phyloP scores from a whole-genome alignment of 2,329 filamentous ascomycete genomes.

The Phoma herbarum region DNA sequence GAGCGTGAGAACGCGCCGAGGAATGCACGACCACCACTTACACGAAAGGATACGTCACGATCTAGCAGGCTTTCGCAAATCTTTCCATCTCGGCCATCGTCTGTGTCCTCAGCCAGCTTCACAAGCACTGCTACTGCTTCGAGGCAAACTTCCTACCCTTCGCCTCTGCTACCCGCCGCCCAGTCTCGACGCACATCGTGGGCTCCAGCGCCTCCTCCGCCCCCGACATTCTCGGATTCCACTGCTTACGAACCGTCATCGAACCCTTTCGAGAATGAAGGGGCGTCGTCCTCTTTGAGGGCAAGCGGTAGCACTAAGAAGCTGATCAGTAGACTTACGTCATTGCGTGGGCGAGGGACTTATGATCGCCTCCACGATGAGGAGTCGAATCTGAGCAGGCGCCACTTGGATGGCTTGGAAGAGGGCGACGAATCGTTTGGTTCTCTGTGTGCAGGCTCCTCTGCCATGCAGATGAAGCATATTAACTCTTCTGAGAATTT shows the following conservation, averaged over 20 bases:
- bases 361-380: slow-evolving; percentile 49
- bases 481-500: slow-evolving; percentile 29
- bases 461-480: slow-evolving; percentile 41
- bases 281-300: slow-evolving; percentile 26
- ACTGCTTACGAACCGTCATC: slow-evolving; percentile 42
- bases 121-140: slow-evolving; percentile 29
- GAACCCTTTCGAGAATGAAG: slow-evolving; percentile 31
- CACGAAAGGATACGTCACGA: slow-evolving; percentile 41
- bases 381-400: slow-evolving; percentile 28
- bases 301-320: slow-evolving; percentile 39
- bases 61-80: slow-evolving; percentile 49
- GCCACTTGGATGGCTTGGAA: slow-evolving; percentile 35
- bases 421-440: slow-evolving; percentile 44
- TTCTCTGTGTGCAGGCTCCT: slow-evolving; percentile 41
- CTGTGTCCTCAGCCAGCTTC: slow-evolving; percentile 36
- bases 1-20: slow-evolving; percentile 23
- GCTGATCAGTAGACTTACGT: slow-evolving; percentile 44
- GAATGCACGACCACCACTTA: slow-evolving; percentile 35
- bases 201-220: slow-evolving; percentile 40
- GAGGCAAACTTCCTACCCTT: slow-evolving; percentile 43
- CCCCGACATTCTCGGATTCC: slow-evolving; percentile 42
- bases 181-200: slow-evolving; percentile 39
- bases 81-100: slow-evolving; percentile 47
- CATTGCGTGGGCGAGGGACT: slow-evolving; percentile 33
- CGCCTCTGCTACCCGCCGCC: slow-evolving; percentile 38